Base-by-base conservation (phyloP, 306 rosid species). In the Castanea mollissima region DNA sequence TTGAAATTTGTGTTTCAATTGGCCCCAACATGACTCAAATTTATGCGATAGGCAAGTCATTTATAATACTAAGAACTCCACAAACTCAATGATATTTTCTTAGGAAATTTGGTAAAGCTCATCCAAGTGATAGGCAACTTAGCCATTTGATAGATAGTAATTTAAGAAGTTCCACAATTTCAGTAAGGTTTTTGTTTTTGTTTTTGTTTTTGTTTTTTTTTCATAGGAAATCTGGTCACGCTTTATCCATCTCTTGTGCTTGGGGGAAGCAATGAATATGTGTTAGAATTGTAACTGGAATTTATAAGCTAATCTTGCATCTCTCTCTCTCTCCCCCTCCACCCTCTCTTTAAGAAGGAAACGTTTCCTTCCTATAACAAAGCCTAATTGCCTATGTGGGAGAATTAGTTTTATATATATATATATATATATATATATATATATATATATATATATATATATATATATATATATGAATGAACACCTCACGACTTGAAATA, bases 271-370 rank as follows among this genome's bases (percentile, higher is more conserved):
- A 62, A 62, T 25, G 38, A 29, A 59, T 5, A 8, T 18, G 1
- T 25, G 21, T 58, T 9, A 62, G 19, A 62, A 62, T 29, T 59
- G 65, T 8, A 25, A 62, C 35, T 62, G 69, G 38, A 25, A 62
- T 25, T 9, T 62, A 62, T 25, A 79, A 49, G 71, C 62, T 52
- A 78, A 58, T 63, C 76, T 71, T 78, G 71, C 49, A 27, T 31
- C 59, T 20, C 1, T 18, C 9, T 69, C 34, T 27, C 32, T 8
- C 31, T 3, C 31, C 29, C 14, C 19, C 14, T 27, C 4, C 18
- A 5, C 10, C 27, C 2, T 27, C 1, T 27, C 32, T 60, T 25
- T 5, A 29, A 13, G 16, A 29, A 23, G 10, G 7, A 29, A 23
- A 10, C 25, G 38, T 63, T 63, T 63, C 69, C 69, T 13, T 63